Evolutionary conservation across 176 grass and related monocot genomes (phyloP), one percentile per base, ranked within the genome.

Genomic region (Oryza meridionalis): DNA sequence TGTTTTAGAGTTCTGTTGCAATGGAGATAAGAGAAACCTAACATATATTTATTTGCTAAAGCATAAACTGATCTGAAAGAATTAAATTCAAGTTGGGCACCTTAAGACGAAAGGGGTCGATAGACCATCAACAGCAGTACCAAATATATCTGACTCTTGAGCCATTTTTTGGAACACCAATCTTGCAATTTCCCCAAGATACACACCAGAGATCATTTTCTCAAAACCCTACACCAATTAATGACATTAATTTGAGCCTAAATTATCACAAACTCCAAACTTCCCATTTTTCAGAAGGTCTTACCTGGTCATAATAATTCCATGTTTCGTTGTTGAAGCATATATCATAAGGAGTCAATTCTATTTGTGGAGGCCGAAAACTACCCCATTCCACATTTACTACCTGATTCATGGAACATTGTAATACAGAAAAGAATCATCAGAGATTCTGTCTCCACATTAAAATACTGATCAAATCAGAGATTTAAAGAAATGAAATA

Each of bases 301-400:
- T 80, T 87, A 93, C 96, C 86, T 98, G 91, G 47, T 95, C 89
- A 84, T 85, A 93, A 16, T 67, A 83, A 67, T 90, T 91, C 69
- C 46, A 66, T 37, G 70, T 87, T 55, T 87, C 81, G 31, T 90
- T 77, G 76, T 90, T 84, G 21, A 88, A 83, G 26, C 81, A 90
- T 70, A 98, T 82, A 78, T 98, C 93, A 75, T 95, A 98, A 33
- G 80, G 69, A 67, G 96, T 95, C 68, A 90, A 92, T 42, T 91
- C 89, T 85, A 98, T 84, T 88, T 95, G 89, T 2, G 91, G 88
- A 74, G 96, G 85, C 67, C 91, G 87, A 37, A 95, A 98, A 77
- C 90, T 95, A 8, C 96, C 96, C 96, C 96, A 98, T 87, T 98
- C 96, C 65, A 98, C 87, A 87, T 98, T 95, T 63, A 98, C 86